These are phyloP conservation scores for Stevia rebaudiana DNA, from an alignment of 140 eudicot genomes.

Conservation along the genomic window DNA sequence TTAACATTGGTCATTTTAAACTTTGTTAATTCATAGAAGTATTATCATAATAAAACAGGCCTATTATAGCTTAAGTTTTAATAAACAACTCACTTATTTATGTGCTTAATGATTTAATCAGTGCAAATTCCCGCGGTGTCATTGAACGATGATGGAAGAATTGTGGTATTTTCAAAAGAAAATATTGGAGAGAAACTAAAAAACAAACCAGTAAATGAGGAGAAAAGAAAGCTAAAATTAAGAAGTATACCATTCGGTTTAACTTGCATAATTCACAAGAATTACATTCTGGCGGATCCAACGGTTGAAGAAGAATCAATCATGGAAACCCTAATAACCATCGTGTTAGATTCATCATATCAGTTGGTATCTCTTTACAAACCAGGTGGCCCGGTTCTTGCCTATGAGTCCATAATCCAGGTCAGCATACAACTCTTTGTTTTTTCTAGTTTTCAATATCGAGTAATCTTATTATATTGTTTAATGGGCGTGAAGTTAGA, in stretches of 20 bases:
- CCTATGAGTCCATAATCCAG: conserved; percentile 57
- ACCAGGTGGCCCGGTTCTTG: conserved; percentile 87
- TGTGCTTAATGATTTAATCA: conserved; percentile 17
- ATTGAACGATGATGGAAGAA: conserved; percentile 79
- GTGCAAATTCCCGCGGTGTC: conserved; percentile 91
- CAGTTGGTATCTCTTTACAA: conserved; percentile 80
- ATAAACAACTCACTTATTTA: neutral
- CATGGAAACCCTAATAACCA: conserved; percentile 73
- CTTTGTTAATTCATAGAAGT: neutral
- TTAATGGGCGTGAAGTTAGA: neutral
- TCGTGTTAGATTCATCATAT: conserved; percentile 66
- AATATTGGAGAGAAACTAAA: conserved; percentile 40
- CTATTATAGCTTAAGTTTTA: neutral
- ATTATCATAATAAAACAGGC: neutral
- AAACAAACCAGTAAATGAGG: conserved; percentile 74
- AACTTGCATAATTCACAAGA: conserved; percentile 82
- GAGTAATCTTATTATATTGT: neutral
- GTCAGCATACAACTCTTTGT: conserved; percentile 31
- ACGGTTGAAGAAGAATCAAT: conserved; percentile 87
- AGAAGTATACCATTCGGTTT: conserved; percentile 50
- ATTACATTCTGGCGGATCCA: conserved; percentile 81
- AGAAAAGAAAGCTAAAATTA: conserved; percentile 65
- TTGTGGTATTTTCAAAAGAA: conserved; percentile 60
- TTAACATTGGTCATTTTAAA: neutral
- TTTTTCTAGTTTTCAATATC: neutral